Conservation (phyloP, 331 rosid species). For the Arachis monticola region DNA sequence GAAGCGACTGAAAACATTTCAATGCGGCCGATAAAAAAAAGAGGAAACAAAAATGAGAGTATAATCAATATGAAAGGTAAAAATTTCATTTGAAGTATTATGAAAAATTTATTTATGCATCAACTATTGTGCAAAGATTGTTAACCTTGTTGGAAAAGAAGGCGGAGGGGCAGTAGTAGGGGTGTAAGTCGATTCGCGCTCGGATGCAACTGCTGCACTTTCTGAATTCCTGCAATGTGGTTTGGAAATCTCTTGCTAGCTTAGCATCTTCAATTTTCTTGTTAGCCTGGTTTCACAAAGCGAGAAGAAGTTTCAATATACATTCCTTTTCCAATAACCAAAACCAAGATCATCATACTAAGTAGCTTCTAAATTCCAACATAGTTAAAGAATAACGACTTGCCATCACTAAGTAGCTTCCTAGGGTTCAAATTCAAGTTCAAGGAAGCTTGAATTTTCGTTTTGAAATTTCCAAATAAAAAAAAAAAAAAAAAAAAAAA, state of each 20-base stretch:
- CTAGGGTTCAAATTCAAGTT: neutral
- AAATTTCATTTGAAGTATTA: conserved; percentile 12
- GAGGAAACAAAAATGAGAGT: neutral
- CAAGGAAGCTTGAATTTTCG: conserved; percentile 8
- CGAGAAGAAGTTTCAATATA: neutral
- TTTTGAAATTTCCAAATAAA: neutral
- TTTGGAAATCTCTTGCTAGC: conserved; percentile 82
- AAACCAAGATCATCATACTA: neutral
- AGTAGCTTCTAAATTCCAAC: neutral
- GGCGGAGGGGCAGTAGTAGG: conserved; percentile 55
- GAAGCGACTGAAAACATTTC: conserved; percentile 15
- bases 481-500: too few species aligned
- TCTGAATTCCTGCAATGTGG: conserved; percentile 73
- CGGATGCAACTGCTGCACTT: conserved; percentile 72
- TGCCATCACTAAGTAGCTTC: neutral
- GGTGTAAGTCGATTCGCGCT: conserved; percentile 68
- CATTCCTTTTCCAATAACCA: neutral
- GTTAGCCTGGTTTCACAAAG: conserved; percentile 49
- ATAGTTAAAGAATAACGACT: neutral
- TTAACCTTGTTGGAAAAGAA: conserved; percentile 44
- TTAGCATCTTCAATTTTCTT: conserved; percentile 79
- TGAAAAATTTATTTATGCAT: neutral
- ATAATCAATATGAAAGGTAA: neutral
- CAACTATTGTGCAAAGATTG: neutral
- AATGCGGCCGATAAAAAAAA: neutral